Conservation (phyloP, 2,329 filamentous ascomycete species). For the Grosmannia huntii region DNA sequence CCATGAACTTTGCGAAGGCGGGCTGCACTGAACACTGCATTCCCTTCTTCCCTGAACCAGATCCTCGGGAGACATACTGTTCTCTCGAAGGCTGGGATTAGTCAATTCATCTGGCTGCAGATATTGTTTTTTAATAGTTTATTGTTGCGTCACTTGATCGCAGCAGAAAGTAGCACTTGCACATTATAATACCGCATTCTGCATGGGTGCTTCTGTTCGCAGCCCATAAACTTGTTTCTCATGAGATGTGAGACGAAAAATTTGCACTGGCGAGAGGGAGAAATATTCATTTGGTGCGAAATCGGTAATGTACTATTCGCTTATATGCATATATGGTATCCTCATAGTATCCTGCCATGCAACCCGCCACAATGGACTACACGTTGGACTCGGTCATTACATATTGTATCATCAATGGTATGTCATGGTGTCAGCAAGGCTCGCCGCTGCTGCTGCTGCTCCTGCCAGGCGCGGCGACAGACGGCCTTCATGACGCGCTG, state of each 20-base stretch:
- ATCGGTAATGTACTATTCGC: not conserved
- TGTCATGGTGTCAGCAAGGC: not conserved
- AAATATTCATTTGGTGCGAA: not conserved
- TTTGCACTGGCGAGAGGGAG: not conserved
- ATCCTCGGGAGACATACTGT: not conserved
- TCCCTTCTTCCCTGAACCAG: not conserved
- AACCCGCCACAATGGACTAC: not conserved
- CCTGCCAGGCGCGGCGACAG: constrained; percentile 29
- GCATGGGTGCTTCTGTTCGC: not conserved
- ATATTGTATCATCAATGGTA: not conserved
- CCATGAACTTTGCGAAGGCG: not conserved
- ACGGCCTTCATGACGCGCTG: constrained; percentile 54
- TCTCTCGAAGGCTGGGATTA: not conserved
- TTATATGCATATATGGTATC: not conserved
- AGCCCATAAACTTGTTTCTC: not conserved
- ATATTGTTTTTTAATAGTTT: not conserved
- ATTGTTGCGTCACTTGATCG: not conserved
- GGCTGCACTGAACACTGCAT: not conserved
- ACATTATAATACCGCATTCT: not conserved
- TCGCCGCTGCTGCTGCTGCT: constrained; percentile 18
- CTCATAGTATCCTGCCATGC: not conserved
- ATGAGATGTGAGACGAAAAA: not conserved
- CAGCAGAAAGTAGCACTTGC: not conserved
- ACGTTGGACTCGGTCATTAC: not conserved
- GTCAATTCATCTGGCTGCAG: not conserved